Evolutionary conservation across 768 basidiomycete genomes (phyloP), one percentile per base, ranked within the genome.

Genomic region (Phanerochaete carnosa): DNA sequence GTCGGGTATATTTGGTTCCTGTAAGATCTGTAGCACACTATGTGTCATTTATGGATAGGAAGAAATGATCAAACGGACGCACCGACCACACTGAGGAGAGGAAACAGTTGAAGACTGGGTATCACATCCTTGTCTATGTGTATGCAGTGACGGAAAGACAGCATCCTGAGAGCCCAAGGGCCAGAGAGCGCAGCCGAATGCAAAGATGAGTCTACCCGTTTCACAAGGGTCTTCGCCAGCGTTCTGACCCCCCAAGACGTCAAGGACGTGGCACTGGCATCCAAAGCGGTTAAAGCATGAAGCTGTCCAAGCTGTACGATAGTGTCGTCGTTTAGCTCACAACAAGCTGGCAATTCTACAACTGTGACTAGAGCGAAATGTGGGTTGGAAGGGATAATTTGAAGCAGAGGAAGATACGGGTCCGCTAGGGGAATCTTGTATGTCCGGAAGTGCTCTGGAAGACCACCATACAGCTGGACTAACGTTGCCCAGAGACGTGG

Each of bases 311-410:
- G 75, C 9, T 73, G 68, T 43, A 77, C 59, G 26, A 90, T 76
- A 50, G 79, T 81, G 26, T 80, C 72, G 69, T 92, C 90, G 28
- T 77, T 82, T 0, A 92, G 75, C n/a, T 81, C 75, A 12, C 60
- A 57, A 64, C 87, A 87, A 5, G 76, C 70, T 2, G 83, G 78
- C 9, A 92, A 74, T 50, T 88, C 79, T 25, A 93, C 70, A 12
- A 89, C 69, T 5, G 89, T 88, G 56, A 92, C 62, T 32, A 92
- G 77, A 2, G 88, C 77, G 69, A 90, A 92, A 25, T 80, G 66
- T 2, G 77, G 66, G 0, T 86, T 83, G 46, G 78, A 73, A 1
- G 80, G 79, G 45, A 91, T 81, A 16, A 63, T 63, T 63, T 89
- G 88, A 13, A 91, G 79, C 15, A 83, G 72, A 2, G 81, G 81